A percentile compares a stretch with the other conserved stretches of the same genome.
Evolutionary conservation across 1,139 yeast genomes (phyloP).

Genomic region (Candida glucosophila): DNA sequence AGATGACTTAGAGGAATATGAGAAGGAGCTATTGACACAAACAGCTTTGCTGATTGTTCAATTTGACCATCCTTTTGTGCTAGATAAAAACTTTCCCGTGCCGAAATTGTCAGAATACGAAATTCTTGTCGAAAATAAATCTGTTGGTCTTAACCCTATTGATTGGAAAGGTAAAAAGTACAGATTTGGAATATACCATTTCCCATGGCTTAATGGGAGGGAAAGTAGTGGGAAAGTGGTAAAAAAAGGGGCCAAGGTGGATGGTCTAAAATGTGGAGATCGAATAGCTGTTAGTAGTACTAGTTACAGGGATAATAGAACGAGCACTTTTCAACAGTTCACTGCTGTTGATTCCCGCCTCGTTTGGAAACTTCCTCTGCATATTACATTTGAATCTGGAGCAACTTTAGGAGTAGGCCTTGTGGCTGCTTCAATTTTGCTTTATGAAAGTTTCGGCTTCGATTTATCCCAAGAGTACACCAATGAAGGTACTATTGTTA

Average conservation of each 20-base stretch:
- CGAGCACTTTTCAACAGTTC: slow-evolving; percentile 40
- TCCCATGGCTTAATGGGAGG: slow-evolving; percentile 44
- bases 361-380: slow-evolving; percentile 31
- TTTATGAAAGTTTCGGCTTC: slow-evolving; percentile 22
- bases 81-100: no score
- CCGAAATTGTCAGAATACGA: slow-evolving; percentile 20
- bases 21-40: no score
- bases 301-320: slow-evolving; percentile 36
- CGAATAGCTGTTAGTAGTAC: slow-evolving; percentile 36
- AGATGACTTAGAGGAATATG: no score
- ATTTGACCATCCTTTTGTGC: no score
- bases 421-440: slow-evolving; percentile 34
- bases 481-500: slow-evolving; percentile 14
- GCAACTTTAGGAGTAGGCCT: slow-evolving; percentile 42
- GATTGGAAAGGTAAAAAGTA: slow-evolving; percentile 46
- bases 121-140: slow-evolving; percentile 29
- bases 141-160: slow-evolving; percentile 37
- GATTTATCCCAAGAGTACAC: slow-evolving; percentile 2
- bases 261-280: slow-evolving; percentile 18
- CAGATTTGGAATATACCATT: slow-evolving; percentile 37
- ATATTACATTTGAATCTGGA: slow-evolving; percentile 25
- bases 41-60: no score
- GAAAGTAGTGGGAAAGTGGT: slow-evolving; percentile 35
- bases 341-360: slow-evolving; percentile 35
- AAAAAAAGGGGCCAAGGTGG: slow-evolving; percentile 22